Conservation (phyloP, 2,329 filamentous ascomycete genomes). For the Fusarium sp. region DNA sequence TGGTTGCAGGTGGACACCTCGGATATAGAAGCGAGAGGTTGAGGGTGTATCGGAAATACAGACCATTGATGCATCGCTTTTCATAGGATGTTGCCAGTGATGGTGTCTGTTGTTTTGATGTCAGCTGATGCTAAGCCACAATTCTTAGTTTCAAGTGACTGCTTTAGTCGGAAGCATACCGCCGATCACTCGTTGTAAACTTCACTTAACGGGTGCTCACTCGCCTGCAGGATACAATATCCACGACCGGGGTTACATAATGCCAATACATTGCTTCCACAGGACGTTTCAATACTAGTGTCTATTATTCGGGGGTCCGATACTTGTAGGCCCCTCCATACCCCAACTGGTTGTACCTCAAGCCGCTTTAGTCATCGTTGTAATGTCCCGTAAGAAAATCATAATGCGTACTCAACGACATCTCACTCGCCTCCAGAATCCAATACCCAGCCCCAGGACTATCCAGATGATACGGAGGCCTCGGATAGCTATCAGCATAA, state of each 20-base stretch:
- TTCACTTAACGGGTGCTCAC: background rate
- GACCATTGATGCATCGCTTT: background rate
- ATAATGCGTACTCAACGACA: background rate
- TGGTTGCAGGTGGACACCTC: background rate
- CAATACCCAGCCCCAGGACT: background rate
- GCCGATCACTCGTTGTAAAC: background rate
- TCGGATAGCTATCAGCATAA: slow-evolving; percentile 1
- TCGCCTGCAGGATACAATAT: background rate
- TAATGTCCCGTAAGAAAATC: background rate
- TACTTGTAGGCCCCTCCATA: background rate
- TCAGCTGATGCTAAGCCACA: background rate
- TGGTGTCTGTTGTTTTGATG: background rate
- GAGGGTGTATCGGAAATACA: background rate
- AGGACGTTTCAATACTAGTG: background rate
- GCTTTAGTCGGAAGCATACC: background rate
- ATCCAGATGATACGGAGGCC: background rate
- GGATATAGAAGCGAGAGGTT: background rate
- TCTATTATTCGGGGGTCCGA: background rate
- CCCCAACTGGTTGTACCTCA: rapidly evolving
- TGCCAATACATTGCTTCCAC: no score
- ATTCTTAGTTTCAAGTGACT: background rate
- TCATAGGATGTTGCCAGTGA: background rate
- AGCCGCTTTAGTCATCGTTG: background rate
- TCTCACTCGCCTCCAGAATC: background rate
- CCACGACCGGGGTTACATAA: no score